Conservation (phyloP, 768 basidiomycete species). For the Amanita rimosa region DNA sequence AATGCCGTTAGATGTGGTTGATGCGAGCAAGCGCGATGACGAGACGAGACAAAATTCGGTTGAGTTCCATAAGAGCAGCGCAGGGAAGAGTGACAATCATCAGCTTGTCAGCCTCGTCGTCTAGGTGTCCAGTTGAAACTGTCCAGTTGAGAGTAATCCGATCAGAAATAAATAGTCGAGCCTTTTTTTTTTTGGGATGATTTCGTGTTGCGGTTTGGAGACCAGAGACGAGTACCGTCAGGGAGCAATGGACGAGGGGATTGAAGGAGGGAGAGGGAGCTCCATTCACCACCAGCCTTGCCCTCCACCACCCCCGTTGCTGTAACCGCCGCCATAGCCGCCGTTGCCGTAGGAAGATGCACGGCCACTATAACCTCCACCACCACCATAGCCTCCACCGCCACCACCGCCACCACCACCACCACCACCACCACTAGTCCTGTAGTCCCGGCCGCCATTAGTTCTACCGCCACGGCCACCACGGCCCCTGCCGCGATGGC, state of each 20-base stretch:
- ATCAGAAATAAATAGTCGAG: neutral
- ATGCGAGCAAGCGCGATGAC: constrained; percentile 7
- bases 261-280: neutral
- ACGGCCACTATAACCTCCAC: constrained; percentile 13
- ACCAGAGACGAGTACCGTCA: constrained; percentile 7
- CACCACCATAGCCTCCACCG: constrained; percentile 12
- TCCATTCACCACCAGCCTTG: constrained; percentile 36
- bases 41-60: constrained; percentile 2
- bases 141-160: constrained; percentile 1
- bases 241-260: constrained; percentile 6
- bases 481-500: constrained; percentile 41
- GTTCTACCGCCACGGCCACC: constrained; percentile 41
- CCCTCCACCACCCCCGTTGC: constrained; percentile 17
- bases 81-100: constrained; percentile 10
- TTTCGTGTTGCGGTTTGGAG: constrained; percentile 19
- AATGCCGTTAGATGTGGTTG: constrained; percentile 29
- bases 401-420: constrained; percentile 13
- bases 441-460: constrained; percentile 36
- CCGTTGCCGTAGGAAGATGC: constrained; percentile 11
- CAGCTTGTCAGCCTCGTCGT: neutral
- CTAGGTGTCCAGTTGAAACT: constrained; percentile 7
- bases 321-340: constrained; percentile 14
- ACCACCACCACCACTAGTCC: constrained; percentile 15
- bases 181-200: constrained; percentile 12
- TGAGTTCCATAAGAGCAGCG: constrained; percentile 49